Evolutionary conservation across 345 rosid species (phyloP), one percentile per base, ranked within the genome.

Genomic region (Fremontodendron californicum): DNA sequence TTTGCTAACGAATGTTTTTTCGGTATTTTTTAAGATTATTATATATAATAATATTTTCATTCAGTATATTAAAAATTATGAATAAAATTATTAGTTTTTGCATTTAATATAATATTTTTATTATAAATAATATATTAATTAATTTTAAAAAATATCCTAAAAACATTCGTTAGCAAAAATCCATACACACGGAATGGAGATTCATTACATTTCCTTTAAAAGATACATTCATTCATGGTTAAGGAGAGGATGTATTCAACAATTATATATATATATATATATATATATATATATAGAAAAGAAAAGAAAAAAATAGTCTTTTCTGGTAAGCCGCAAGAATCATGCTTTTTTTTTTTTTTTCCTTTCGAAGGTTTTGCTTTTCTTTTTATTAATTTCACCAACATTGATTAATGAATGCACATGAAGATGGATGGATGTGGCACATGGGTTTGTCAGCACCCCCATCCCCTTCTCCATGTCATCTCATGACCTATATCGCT

Each of bases 291-390:
- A n/a, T n/a, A n/a, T n/a, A n/a, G n/a, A n/a, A n/a, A n/a, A n/a
- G 45, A 31, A 12, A 3, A 62, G 7, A 27, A 54, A 83, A 85
- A 72, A 78, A 83, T 35, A 80, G 79, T 6, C 82, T 33, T 79
- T 68, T 66, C 66, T 79, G 71, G 77, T 48, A 86, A 85, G 85
- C 71, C 89, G 84, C 87, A 80, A 81, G 91, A 88, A 85, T 85
- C 88, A 73, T 78, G 87, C 86, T 80, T 82, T 82, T 83, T 78
- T 1, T 51, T 51, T 51, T 51, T 6, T 0, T 51, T 19, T 49
- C 76, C 4, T 12, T 45, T 11, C 13, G 23, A 21, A 51, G 21
- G 21, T 4, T 75, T 80, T 12, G 79, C 76, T 80, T 84, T 81
- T 79, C 84, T 76, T 86, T 87, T 80, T n/a, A n/a, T n/a, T n/a